Conservation (phyloP, 768 basidiomycete species). For the Boletus pseudopeckii region DNA sequence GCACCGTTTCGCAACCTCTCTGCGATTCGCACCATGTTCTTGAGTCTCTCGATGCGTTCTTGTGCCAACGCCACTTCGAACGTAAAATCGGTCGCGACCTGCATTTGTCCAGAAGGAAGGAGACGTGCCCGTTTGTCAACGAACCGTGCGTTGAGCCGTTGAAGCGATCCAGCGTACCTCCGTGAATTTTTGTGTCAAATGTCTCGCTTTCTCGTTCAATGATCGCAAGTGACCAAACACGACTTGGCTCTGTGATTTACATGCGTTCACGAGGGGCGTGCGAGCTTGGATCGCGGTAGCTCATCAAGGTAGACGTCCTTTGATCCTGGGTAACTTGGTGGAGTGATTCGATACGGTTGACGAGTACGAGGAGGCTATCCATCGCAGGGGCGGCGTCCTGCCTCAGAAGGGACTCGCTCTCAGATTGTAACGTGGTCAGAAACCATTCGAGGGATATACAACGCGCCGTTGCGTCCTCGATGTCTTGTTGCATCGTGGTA, state of each 20-base stretch:
- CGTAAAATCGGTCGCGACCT: constrained; percentile 14
- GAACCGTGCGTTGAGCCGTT: background rate
- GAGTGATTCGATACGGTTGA: constrained; percentile 6
- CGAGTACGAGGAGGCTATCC: constrained; percentile 1
- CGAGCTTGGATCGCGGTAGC: background rate
- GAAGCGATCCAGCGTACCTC: background rate
- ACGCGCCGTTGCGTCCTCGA: background rate
- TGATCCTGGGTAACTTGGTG: background rate
- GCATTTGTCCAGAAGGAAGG: background rate
- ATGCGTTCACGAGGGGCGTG: constrained; percentile 2
- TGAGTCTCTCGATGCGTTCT: background rate
- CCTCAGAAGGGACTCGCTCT: constrained; percentile 3
- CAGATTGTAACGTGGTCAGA: background rate
- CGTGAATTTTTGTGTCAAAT: constrained; percentile 4
- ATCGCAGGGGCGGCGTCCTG: constrained; percentile 4
- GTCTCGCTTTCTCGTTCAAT: constrained; percentile 7
- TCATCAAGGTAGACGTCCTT: background rate
- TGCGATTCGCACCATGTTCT: background rate
- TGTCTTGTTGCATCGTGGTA: constrained; percentile 5
- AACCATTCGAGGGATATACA: constrained; percentile 1
- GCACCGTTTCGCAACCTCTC: background rate
- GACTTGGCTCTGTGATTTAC: constrained; percentile 5
- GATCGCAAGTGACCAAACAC: constrained; percentile 4
- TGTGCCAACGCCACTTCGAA: constrained; percentile 3
- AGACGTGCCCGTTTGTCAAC: background rate